Percentiles rank a stretch among this genome's conserved stretches.
Conservation (phyloP, 805 yeast genomes). For the Starmera pachycereana region DNA sequence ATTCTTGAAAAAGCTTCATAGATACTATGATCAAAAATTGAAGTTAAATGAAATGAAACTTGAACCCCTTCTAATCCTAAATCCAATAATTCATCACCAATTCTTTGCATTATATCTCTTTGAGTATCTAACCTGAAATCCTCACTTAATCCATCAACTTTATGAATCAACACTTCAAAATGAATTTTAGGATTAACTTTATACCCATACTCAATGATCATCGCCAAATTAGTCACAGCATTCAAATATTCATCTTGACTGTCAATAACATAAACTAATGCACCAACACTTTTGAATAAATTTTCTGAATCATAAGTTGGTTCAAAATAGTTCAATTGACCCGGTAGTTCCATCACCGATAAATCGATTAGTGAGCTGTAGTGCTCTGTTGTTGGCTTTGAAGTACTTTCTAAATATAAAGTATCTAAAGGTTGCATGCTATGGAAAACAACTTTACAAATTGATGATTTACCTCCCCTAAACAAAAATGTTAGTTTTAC, state of each 20-base stretch:
- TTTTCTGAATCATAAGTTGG: constrained; percentile 73
- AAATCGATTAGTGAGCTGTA: constrained; percentile 78
- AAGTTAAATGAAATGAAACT: constrained; percentile 82
- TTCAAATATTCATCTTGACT: constrained; percentile 91
- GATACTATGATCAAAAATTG: constrained; percentile 91
- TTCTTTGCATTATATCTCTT: constrained; percentile 91
- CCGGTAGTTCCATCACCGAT: constrained; percentile 90
- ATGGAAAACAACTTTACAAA: constrained; percentile 91
- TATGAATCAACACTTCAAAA: constrained; percentile 89
- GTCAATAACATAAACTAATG: constrained; percentile 89
- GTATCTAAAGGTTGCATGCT: constrained; percentile 95
- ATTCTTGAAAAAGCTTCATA: constrained; percentile 93
- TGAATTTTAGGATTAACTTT: constrained; percentile 76
- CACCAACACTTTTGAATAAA: constrained; percentile 74
- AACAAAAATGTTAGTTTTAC: too few relatives aligned
- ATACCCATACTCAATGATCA: constrained; percentile 81
- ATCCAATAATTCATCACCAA: constrained; percentile 86
- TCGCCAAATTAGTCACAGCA: constrained; percentile 80
- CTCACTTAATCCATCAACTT: constrained; percentile 90
- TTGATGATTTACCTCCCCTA: constrained; percentile 84
- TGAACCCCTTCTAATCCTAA: constrained; percentile 87
- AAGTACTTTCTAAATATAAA: constrained; percentile 78
- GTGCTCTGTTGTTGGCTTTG: constrained; percentile 79
- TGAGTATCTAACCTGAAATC: constrained; percentile 93
- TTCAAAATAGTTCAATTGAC: constrained; percentile 83